phyloP scores from a whole-genome alignment of 139 green algal genomes.

The Micractinium sp. region DNA sequence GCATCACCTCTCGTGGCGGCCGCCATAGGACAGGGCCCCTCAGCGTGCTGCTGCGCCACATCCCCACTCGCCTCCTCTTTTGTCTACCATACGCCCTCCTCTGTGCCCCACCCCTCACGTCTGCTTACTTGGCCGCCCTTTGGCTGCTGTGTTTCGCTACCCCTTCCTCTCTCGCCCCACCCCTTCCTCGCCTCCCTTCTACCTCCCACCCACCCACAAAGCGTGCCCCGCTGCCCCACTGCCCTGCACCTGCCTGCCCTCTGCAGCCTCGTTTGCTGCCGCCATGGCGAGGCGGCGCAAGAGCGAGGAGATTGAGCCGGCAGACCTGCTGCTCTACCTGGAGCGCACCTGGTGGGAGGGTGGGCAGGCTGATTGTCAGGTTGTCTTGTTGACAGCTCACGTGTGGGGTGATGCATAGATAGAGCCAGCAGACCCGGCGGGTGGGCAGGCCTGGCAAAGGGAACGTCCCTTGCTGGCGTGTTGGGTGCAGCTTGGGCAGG shows the following conservation, averaged over 20 bases:
- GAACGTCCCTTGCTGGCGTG: too few species aligned
- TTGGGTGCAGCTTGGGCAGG: too few species aligned
- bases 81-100: background rate
- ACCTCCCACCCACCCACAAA: background rate
- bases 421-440: too few species aligned
- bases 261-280: constrained; percentile 41
- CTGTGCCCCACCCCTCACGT: background rate
- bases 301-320: constrained; percentile 25
- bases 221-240: background rate
- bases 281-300: constrained; percentile 40
- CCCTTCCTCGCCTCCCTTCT: too few species aligned
- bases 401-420: background rate
- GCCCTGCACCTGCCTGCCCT: too few species aligned
- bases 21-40: constrained; percentile 24
- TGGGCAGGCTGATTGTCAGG: too few species aligned
- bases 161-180: background rate
- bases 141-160: background rate
- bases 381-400: too few species aligned
- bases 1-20: background rate
- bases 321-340: constrained; percentile 45
- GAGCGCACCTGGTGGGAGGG: constrained; percentile 46
- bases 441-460: too few species aligned
- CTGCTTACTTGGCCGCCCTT: background rate
- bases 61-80: background rate
- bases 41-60: constrained; percentile 9